Percentiles rank a stretch among this genome's conserved stretches.
These are phyloP conservation scores for Actinomortierella ambigua DNA, from an alignment of 371 early-diverging fungal genomes.

Conservation along the genomic window DNA sequence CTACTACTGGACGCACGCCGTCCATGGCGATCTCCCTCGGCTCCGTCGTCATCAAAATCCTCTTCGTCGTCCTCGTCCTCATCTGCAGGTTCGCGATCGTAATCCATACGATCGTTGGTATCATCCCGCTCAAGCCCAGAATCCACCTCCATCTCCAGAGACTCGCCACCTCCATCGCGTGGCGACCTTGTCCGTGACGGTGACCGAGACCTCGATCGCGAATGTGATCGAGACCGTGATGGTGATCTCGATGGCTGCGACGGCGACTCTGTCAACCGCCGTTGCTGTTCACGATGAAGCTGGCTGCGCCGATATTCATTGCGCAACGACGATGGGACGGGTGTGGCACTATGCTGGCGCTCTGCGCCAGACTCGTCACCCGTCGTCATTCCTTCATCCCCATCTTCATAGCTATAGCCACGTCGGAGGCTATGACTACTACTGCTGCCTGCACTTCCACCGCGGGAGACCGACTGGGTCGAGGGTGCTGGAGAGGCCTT, in stretches of 20 bases:
- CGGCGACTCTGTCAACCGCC: no score
- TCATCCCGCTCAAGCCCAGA: constrained; percentile 4
- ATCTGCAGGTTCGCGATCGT: constrained; percentile 12
- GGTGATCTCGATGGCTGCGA: background rate
- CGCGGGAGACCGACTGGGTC: no score
- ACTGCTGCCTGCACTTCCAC: no score
- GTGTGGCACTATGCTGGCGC: no score
- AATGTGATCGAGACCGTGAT: constrained; percentile 1
- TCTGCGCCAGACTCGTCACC: no score
- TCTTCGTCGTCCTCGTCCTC: constrained; percentile 15
- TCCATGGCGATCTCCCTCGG: background rate
- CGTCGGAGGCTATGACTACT: no score
- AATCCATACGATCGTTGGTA: constrained; percentile 9
- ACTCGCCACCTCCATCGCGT: background rate
- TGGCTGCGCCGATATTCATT: no score
- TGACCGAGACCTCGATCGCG: background rate
- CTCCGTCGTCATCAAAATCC: background rate
- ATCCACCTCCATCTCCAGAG: constrained; percentile 8
- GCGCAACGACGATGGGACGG: no score
- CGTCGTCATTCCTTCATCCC: no score
- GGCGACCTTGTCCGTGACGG: constrained; percentile 2
- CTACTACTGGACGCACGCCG: no score
- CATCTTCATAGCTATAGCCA: no score
- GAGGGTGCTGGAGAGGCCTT: background rate
- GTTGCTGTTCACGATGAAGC: no score